Evolutionary conservation across 495 filamentous ascomycete genomes (phyloP).

Genomic region (Podospora appendiculata): DNA sequence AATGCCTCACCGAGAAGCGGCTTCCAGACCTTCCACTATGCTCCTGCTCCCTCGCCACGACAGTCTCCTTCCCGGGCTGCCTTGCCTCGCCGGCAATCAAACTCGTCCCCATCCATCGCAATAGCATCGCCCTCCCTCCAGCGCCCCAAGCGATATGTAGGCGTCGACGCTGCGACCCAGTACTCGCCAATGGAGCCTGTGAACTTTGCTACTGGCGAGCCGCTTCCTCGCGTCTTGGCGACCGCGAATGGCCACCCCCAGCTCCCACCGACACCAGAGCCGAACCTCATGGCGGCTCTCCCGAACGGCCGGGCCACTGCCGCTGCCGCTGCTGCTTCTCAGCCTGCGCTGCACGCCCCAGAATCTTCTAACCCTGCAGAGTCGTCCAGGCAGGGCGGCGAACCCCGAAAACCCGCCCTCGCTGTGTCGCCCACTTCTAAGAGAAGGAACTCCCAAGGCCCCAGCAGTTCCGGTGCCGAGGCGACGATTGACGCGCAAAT

Average conservation of each 20-base stretch:
- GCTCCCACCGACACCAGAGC: conserved; percentile 15
- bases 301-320: conserved; percentile 12
- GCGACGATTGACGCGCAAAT: conserved; percentile 14
- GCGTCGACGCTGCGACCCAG: conserved; percentile 48
- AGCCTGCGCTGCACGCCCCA: neutral
- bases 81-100: conserved; percentile 34
- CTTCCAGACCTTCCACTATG: conserved; percentile 37
- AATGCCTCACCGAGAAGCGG: conserved; percentile 37
- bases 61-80: conserved; percentile 37
- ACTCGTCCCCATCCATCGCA: conserved; percentile 25
- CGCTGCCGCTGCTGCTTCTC: conserved; percentile 6
- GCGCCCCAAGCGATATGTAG: conserved; percentile 38
- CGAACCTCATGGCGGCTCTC: conserved; percentile 16
- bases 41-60: conserved; percentile 32
- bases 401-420: conserved; percentile 3
- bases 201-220: conserved; percentile 25
- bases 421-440: conserved; percentile 32
- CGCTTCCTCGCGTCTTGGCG: conserved; percentile 20
- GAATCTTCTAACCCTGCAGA: too few species aligned
- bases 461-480: conserved; percentile 33
- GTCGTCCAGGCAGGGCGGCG: conserved; percentile 4
- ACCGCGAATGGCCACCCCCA: conserved; percentile 13
- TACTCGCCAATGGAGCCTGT: conserved; percentile 47
- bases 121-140: conserved; percentile 26
- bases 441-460: conserved; percentile 40